Percentiles rank a stretch among this genome's conserved stretches.
These are phyloP conservation scores for Cudoniella acicularis DNA, from an alignment of 495 filamentous ascomycete genomes.

Conservation along the genomic window DNA sequence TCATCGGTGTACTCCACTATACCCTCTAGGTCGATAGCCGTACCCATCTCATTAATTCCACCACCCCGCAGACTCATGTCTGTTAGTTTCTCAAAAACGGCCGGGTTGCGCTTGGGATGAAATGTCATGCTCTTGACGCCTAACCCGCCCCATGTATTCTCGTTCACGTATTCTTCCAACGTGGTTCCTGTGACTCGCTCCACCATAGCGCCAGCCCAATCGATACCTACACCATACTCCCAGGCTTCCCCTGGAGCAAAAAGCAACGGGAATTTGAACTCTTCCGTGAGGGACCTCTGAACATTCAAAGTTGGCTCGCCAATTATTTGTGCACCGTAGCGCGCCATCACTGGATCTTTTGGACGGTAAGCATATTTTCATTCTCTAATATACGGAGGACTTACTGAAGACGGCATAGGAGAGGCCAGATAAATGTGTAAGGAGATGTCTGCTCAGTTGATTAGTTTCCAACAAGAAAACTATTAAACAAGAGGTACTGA, in stretches of 20 bases:
- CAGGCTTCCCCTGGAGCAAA: slow-evolving; percentile 48
- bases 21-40: slow-evolving; percentile 24
- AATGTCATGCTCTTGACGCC: slow-evolving; percentile 50
- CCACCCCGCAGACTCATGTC: slow-evolving; percentile 31
- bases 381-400: not conserved
- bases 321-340: not conserved
- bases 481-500: not conserved
- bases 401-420: slow-evolving; percentile 9
- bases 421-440: slow-evolving; percentile 21
- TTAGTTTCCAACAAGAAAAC: too few relatives aligned
- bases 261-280: slow-evolving; percentile 34
- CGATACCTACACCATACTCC: slow-evolving; percentile 43
- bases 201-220: slow-evolving; percentile 52
- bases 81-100: slow-evolving; percentile 33
- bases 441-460: slow-evolving; percentile 21
- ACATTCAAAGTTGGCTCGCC: not conserved
- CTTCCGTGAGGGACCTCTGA: not conserved
- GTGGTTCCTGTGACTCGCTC: slow-evolving; percentile 46
- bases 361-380: not conserved
- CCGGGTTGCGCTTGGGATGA: slow-evolving; percentile 38
- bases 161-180: slow-evolving; percentile 54
- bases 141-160: slow-evolving; percentile 53
- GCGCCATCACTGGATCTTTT: not conserved
- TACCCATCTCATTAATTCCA: slow-evolving; percentile 18
- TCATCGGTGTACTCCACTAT: slow-evolving; percentile 30